Conservation (phyloP, 805 yeast species). For the Allodekkera sacchari region DNA sequence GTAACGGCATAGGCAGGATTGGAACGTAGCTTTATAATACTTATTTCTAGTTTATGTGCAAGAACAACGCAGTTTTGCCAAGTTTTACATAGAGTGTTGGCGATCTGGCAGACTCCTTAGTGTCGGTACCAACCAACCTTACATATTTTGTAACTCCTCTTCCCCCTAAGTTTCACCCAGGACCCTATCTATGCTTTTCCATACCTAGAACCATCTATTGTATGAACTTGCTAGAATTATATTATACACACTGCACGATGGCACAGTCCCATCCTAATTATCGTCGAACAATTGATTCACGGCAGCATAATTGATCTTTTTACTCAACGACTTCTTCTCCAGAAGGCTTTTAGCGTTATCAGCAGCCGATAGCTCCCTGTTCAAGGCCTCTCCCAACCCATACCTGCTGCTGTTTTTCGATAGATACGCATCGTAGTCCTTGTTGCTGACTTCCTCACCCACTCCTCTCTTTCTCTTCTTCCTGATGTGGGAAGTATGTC, state of each 20-base stretch:
- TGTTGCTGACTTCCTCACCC: slow-evolving; percentile 22
- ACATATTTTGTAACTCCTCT: too few species aligned
- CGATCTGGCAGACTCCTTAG: too few species aligned
- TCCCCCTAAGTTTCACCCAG: too few species aligned
- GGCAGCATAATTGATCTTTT: slow-evolving; percentile 84
- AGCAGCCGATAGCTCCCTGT: slow-evolving; percentile 54
- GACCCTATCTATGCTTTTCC: too few species aligned
- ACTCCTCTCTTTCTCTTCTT: slow-evolving; percentile 33
- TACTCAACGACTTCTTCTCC: slow-evolving; percentile 67
- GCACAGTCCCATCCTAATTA: slow-evolving; percentile 2
- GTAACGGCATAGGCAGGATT: slow-evolving; percentile 62
- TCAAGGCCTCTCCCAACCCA: slow-evolving; percentile 34
- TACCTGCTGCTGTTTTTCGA: slow-evolving; percentile 14
- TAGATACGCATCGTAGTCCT: slow-evolving; percentile 19
- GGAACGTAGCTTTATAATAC: slow-evolving; percentile 3
- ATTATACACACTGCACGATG: neutral
- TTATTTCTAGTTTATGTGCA: too few species aligned
- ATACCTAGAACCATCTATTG: too few species aligned
- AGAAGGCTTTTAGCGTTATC: slow-evolving; percentile 75
- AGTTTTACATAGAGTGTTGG: too few species aligned
- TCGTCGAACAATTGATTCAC: slow-evolving; percentile 45
- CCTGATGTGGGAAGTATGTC: slow-evolving; percentile 50
- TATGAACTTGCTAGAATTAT: too few species aligned
- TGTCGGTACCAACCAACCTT: too few species aligned
- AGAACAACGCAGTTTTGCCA: too few species aligned